Evolutionary conservation across 805 yeast genomes (phyloP), one percentile per base, ranked within the genome.

Genomic region (Pichia scutulata): DNA sequence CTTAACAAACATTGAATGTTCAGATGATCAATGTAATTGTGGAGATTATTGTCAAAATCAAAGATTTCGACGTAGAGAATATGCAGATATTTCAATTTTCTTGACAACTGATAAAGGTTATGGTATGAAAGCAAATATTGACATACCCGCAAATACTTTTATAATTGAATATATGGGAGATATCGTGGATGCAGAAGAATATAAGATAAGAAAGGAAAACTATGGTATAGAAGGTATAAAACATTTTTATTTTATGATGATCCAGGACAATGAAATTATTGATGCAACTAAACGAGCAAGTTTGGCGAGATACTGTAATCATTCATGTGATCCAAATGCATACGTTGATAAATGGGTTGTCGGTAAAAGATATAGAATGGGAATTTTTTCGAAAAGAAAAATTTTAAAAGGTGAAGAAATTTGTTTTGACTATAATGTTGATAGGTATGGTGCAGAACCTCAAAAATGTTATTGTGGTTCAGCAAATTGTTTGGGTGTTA

Each of bases 271-370:
- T 52, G 92, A 92, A 63, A 93, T 89, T 63, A 88, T 92, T 52
- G 99, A 92, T 67, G 99, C 99, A 44, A 92, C 98, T 1, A 76
- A 76, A 45, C 85, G 80, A 69, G 99, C 98, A 8, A 80, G 89
- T 19, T 68, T 92, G 50, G 97, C 96, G 2, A 75, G 99, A 51
- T 93, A 90, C 69, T 86, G 93, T 63, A 92, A 92, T 67, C 99
- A 92, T 68, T 88, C 96, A 21, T 92, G 99, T 67, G 82, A 80
- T 60, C 99, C 99, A 13, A 93, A 93, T 66, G 92, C 96, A 22
- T 88, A 79, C 60, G 96, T 92, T 41, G 97, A 92, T 66, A 92
- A 92, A 70, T 92, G 99, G 99, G 93, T 90, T 18, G 98, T 92
- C 14, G 89, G 89, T 26, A 87, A 86, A 52, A 85, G 88, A 63